Conservation (phyloP, 1,284 basidiomycete genomes). For the Irpex rosettiformis region DNA sequence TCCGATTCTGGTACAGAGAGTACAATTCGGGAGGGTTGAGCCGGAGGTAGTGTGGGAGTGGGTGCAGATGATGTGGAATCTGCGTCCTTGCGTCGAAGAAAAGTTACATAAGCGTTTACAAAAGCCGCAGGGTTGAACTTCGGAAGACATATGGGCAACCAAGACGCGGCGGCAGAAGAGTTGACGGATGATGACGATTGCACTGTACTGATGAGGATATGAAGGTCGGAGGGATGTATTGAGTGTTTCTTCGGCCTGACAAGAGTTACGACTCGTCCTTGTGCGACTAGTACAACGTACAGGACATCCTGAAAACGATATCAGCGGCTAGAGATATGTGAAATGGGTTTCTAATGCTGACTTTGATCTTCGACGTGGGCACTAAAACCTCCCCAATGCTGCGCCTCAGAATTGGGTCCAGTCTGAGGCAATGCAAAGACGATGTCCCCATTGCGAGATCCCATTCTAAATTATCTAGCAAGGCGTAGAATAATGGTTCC, state of each 20-base stretch:
- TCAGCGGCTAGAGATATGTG: background rate
- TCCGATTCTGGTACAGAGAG: background rate
- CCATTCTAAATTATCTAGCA: conserved; percentile 69
- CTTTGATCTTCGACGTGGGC: conserved; percentile 79
- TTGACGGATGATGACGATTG: conserved; percentile 66
- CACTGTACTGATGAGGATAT: conserved; percentile 83
- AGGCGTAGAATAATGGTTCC: conserved; percentile 73
- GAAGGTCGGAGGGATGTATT: conserved; percentile 93
- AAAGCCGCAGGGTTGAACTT: conserved; percentile 92
- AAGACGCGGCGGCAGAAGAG: conserved; percentile 77
- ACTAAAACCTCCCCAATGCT: conserved; percentile 74
- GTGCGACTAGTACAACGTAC: conserved; percentile 84
- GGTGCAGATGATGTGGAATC: background rate
- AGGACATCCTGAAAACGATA: conserved; percentile 67
- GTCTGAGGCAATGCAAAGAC: conserved; percentile 76
- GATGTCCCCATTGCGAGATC: conserved; percentile 81
- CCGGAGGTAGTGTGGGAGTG: background rate
- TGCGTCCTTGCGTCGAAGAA: conserved; percentile 38
- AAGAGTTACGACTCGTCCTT: conserved; percentile 81
- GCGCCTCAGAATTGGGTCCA: conserved; percentile 68
- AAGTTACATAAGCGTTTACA: conserved; percentile 90
- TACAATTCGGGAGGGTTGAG: background rate
- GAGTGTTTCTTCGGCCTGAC: conserved; percentile 90
- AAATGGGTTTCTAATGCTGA: conserved; percentile 25
- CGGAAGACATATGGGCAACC: conserved; percentile 95